Evolutionary conservation across 176 grass and related monocot species (phyloP), one percentile per base, ranked within the genome.

Genomic region (Juncus inflexus): DNA sequence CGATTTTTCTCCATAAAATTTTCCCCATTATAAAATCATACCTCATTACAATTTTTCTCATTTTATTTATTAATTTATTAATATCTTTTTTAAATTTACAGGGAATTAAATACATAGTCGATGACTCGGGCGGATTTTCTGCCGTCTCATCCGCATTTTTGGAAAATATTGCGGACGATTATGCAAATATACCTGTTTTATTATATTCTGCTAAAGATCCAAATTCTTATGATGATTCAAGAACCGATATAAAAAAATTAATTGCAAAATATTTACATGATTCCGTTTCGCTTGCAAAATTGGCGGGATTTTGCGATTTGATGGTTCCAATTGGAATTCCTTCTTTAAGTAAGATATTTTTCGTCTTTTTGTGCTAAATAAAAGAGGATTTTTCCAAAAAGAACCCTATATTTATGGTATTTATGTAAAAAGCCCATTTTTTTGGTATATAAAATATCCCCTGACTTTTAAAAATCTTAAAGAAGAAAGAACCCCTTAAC

Each of bases 151-250:
- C 75, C 62, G 75, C 86, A 45, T 84, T 77, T 81, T 78, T 90
- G 73, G 88, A 99, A 79, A 89, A 74, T 64, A 80, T 92, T 50
- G 80, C 77, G 41, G 94, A 97, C 91, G 87, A 99, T 73, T 99
- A 99, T 58, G 72, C 94, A 76, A 92, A 90, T 63, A 73, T 67
- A 59, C 94, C 80, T 64, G 83, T 99, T 49, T 72, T 99, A 74
- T 68, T 99, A 47, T 92, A 90, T 61, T 61, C 77, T 84, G 88
- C 66, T 39, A 86, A 87, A 78, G 80, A 86, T 82, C 79, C 83
- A 65, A 15, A 56, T 55, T 65, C 80, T 59, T 57, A 84, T 84
- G 55, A 67, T 64, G 65, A 77, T 78, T 12, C 56, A 54, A 69
- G 52, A 68, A 84, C 72, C 19, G 19, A 28, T 79, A 84, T 82